Evolutionary conservation across 192 early-diverging fungal species (phyloP).

Genomic region (Helicostylum pulchrum): DNA sequence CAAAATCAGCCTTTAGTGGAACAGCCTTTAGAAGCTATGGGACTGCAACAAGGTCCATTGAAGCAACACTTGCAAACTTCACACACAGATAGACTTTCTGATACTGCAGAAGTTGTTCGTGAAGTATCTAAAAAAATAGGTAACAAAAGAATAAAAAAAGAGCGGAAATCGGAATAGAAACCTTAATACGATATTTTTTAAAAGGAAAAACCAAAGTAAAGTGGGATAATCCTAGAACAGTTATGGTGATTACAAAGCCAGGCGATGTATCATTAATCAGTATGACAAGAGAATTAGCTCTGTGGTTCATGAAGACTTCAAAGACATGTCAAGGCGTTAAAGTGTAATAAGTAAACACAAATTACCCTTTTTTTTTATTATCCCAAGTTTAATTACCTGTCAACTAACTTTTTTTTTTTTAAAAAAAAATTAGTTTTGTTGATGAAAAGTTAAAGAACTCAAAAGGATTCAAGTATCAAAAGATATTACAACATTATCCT

Average conservation of each 20-base stretch:
- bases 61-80: not conserved
- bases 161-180: no score
- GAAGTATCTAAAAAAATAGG: not conserved
- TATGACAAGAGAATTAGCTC: conserved; percentile 62
- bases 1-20: no score
- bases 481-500: conserved; percentile 34
- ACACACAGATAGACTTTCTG: not conserved
- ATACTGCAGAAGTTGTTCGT: conserved; percentile 1
- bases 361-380: no score
- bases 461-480: conserved; percentile 53
- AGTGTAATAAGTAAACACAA: conserved; percentile 39
- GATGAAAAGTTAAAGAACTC: conserved; percentile 58
- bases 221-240: not conserved
- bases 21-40: no score
- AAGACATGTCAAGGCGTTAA: conserved; percentile 38
- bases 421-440: conserved; percentile 43
- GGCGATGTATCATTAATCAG: conserved; percentile 61
- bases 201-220: not conserved
- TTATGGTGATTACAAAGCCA: conserved; percentile 77
- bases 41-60: no score
- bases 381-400: no score
- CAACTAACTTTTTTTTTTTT: not conserved
- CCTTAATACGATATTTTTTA: no score
- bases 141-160: not conserved
- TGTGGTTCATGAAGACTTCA: conserved; percentile 58